These are phyloP conservation scores for Umbelopsis sp. DNA, from an alignment of 192 early-diverging fungal species.

Conservation along the genomic window DNA sequence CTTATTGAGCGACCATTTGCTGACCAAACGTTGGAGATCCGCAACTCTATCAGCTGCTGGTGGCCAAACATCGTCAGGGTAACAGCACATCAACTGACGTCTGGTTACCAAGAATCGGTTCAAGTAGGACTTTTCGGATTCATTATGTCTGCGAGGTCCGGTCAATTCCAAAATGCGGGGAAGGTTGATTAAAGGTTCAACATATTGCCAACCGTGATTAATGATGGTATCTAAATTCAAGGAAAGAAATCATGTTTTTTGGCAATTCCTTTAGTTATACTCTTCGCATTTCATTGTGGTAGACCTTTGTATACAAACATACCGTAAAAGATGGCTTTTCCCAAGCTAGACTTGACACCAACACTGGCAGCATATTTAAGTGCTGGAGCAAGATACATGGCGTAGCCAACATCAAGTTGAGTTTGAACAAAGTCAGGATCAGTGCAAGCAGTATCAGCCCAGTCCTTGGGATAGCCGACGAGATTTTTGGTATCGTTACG, in stretches of 20 bases:
- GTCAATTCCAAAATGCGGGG: slow-evolving; percentile 34
- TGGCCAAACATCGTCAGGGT: slow-evolving; percentile 30
- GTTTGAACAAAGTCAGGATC: slow-evolving; percentile 35
- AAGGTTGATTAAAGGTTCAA: slow-evolving; percentile 36
- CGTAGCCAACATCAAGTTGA: slow-evolving; percentile 30
- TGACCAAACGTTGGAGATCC: slow-evolving; percentile 31
- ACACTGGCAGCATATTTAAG: slow-evolving; percentile 30
- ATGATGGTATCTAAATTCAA: slow-evolving; percentile 39
- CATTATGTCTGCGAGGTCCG: slow-evolving; percentile 23
- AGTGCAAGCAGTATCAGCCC: slow-evolving; percentile 28
- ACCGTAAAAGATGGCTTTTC: slow-evolving; percentile 45
- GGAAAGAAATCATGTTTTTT: not conserved
- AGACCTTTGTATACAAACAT: not conserved
- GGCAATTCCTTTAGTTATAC: not conserved
- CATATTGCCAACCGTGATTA: slow-evolving; percentile 44
- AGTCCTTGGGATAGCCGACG: slow-evolving; percentile 15
- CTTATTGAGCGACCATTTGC: slow-evolving; percentile 26
- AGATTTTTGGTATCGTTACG: slow-evolving; percentile 24
- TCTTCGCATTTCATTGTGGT: not conserved
- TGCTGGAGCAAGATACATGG: slow-evolving; percentile 37
- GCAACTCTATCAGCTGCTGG: slow-evolving; percentile 34
- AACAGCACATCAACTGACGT: slow-evolving; percentile 37
- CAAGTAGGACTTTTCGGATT: slow-evolving; percentile 31
- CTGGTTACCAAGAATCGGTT: slow-evolving; percentile 33
- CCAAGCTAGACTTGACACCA: slow-evolving; percentile 31